Base-by-base conservation (phyloP, 192 early-diverging fungal species). In the Neocallimastix lanati region DNA sequence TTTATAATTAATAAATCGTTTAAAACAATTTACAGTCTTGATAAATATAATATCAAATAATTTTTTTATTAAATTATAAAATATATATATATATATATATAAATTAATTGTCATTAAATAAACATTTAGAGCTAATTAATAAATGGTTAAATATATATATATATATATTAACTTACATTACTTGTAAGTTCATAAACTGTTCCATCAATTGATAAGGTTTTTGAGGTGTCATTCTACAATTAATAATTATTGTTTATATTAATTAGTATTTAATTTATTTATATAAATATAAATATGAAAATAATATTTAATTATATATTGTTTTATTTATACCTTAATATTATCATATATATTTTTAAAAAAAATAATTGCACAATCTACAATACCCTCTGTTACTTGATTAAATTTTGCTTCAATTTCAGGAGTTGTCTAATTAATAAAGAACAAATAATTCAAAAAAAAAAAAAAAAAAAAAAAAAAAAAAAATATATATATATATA, bases 101-200 rank as follows among this genome's bases (percentile, higher is more conserved):
- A n/a, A n/a, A n/a, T n/a, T n/a, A n/a, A n/a, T n/a, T n/a, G n/a
- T n/a, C n/a, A n/a, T n/a, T n/a, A n/a, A n/a, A n/a, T n/a, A n/a
- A n/a, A n/a, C n/a, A n/a, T n/a, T n/a, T n/a, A n/a, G n/a, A n/a
- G n/a, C n/a, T n/a, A n/a, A n/a, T n/a, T n/a, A n/a, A n/a, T n/a
- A n/a, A n/a, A n/a, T n/a, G n/a, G n/a, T n/a, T n/a, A n/a, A n/a
- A n/a, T n/a, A n/a, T n/a, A n/a, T n/a, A n/a, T n/a, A n/a, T n/a
- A n/a, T n/a, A 29, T 2, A 13, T 25, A 29, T 30, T 0, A 35
- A 16, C 90, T 81, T 88, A 93, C 93, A 83, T 88, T 91, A 82
- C 89, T 93, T 0, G 93, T 92, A 30, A 94, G 82, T 84, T 96
- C 94, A 80, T 93, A 90, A 4, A 96, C 92, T 37, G 93, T 94